Evolutionary conservation across 305 asterid genomes (phyloP), one percentile per base, ranked within the genome.

Genomic region (Fraxinus velutina): DNA sequence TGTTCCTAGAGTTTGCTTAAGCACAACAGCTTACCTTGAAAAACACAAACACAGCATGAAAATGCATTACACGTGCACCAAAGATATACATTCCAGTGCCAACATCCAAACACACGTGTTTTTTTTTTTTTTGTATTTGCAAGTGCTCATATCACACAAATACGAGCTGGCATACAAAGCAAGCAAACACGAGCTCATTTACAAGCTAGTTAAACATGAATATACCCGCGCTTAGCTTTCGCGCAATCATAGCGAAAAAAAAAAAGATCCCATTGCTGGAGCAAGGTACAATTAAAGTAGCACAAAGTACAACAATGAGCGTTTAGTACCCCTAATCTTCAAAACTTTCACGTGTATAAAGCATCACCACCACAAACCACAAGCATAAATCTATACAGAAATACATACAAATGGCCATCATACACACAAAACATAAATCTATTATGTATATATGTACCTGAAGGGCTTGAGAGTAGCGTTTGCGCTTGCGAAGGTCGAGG

Each of bases 401-500:
- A 22, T 10, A 62, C 15, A 22, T 6, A 2, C 3, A 3, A 62
- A 62, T 62, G 9, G 13, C 4, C 71, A 19, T 21, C 71, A 39
- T 47, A 71, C 32, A 74, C 39, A 30, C 29, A 22, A 73, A 47
- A 2, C 2, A 5, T 22, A 24, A 12, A 64, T 24, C 34, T 64
- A 6, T 2, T 22, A 2, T 29, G 24, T 60, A 66, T 42, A 44
- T 52, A 57, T 30, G 73, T 80, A 93, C 97, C 97, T 92, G 93
- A 22, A 93, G 88, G 30, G 97, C 97, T 66, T 92, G 97, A 82
- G 81, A 30, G 85, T 74, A 91, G 70, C 95, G 95, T 80, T 75
- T 92, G 19, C 95, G 97, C 87, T 88, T 91, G 17, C 97, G 97
- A 71, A 93, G 93, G 78, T 92, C 95, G 78, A 85, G 68, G 75